Evolutionary conservation across 106 monocot genomes (phyloP), one percentile per base, ranked within the genome.

Genomic region (Apostasia ramifera): DNA sequence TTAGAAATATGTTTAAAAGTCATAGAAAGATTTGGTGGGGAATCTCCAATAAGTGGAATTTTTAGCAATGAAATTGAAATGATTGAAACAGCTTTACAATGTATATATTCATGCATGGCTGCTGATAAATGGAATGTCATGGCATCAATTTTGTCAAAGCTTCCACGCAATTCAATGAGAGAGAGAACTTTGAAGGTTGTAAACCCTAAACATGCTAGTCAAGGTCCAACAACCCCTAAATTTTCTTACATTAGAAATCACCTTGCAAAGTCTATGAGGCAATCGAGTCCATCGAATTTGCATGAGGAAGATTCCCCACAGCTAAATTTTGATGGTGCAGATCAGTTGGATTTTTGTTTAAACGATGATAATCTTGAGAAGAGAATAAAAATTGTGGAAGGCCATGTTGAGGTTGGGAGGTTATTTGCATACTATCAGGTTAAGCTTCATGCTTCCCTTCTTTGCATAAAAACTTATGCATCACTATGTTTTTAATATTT

Each of bases 371-470:
- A 70, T 6, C 77, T 97, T 66, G 84, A 87, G 62, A 92, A 71
- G 75, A 82, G 74, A 63, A 70, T 89, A 63, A 89, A 81, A 73
- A 53, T 73, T 73, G 86, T 82, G 66, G 92, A 89, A 84, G 97
- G 89, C 42, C 97, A 97, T 80, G 89, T 92, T 43, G 97, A 97
- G 82, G 89, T 81, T 9, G 92, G 97, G 49, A 82, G 92, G 59
- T 63, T 92, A 55, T 81, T 97, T 78, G 79, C 86, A 65, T 92
- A 92, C 71, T 97, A 97, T 87, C 97, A 97, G 97, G 97, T 97
- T 52, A 26, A 0, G 26, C 26, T 26, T 26, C 26, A 26, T 26
- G 0, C 26, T 26, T 26, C 26, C 26, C 26, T 26, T 26, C 26
- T 26, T 26, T 26, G 26, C 26, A 26, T 26, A 26, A 26, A 26